These are phyloP conservation scores for Pisolithus marmoratus DNA, from an alignment of 768 basidiomycete genomes.

Conservation along the genomic window DNA sequence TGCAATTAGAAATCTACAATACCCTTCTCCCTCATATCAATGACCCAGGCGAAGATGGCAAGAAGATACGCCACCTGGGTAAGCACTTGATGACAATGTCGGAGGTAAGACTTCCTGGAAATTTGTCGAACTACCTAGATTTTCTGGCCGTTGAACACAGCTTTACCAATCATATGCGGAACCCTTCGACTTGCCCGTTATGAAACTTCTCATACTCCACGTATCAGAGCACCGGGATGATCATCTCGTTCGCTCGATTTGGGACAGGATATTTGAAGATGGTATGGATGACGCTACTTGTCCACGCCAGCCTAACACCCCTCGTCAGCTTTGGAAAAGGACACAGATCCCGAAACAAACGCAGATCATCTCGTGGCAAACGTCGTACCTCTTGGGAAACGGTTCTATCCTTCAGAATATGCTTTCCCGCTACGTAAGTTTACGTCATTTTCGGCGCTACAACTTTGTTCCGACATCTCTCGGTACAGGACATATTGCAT, in stretches of 20 bases:
- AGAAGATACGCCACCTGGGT: conserved; percentile 54
- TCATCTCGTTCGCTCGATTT: conserved; percentile 73
- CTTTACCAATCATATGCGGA: conserved; percentile 85
- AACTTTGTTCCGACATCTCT: background rate
- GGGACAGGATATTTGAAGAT: conserved; percentile 82
- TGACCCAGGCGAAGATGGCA: conserved; percentile 57
- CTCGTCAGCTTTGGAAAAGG: conserved; percentile 48
- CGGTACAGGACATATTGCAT: conserved; percentile 63
- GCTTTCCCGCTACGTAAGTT: conserved; percentile 81
- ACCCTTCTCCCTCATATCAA: conserved; percentile 54
- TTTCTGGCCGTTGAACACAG: conserved; percentile 34
- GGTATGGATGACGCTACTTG: conserved; percentile 39
- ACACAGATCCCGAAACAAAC: conserved; percentile 46
- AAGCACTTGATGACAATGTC: conserved; percentile 71
- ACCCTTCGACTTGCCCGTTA: conserved; percentile 75
- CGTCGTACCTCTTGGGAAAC: conserved; percentile 68
- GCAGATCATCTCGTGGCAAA: conserved; percentile 61
- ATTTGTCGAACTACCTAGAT: background rate
- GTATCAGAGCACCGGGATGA: conserved; percentile 92
- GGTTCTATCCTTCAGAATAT: conserved; percentile 87
- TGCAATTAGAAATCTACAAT: conserved; percentile 89
- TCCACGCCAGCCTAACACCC: conserved; percentile 2
- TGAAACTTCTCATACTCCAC: conserved; percentile 87
- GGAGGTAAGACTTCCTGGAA: conserved; percentile 49
- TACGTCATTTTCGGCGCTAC: background rate